Percentiles rank a stretch among this genome's conserved stretches.
Conservation (phyloP, 208 protist species). For the Leptomonas pyrrhocoris region DNA sequence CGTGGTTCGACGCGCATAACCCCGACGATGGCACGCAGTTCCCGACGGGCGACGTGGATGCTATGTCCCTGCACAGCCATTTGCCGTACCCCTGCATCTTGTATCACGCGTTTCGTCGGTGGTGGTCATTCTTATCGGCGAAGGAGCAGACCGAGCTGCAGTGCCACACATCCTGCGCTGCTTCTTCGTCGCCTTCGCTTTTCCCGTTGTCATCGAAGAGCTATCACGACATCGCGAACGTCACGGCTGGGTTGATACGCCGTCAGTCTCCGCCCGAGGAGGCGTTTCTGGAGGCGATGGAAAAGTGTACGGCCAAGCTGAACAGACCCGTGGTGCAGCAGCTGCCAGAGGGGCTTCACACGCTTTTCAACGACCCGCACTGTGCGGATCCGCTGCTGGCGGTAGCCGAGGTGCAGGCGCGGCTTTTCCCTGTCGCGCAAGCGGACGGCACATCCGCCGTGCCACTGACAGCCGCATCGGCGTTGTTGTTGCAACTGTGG, state of each 20-base stretch:
- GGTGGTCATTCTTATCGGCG: constrained; percentile 25
- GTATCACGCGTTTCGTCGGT: constrained; percentile 61
- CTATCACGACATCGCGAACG: constrained; percentile 16
- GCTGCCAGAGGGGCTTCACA: constrained; percentile 28
- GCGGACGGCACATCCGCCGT: neutral
- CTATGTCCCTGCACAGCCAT: constrained; percentile 67
- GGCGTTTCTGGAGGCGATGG: constrained; percentile 64
- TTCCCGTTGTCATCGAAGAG: constrained; percentile 31
- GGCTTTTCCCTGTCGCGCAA: neutral
- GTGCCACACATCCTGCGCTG: neutral
- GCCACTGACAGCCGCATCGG: neutral
- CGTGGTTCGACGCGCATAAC: constrained; percentile 65
- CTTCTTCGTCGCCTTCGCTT: neutral
- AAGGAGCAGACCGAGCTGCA: neutral
- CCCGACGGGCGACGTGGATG: constrained; percentile 31
- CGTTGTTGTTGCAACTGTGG: constrained; percentile 8
- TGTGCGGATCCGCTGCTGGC: constrained; percentile 23
- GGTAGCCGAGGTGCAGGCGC: neutral
- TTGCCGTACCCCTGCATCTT: constrained; percentile 91
- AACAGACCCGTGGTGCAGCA: constrained; percentile 35
- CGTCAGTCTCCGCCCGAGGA: constrained; percentile 42
- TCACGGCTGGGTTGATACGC: constrained; percentile 27
- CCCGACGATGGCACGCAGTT: constrained; percentile 55
- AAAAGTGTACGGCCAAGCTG: constrained; percentile 53
- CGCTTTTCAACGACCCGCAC: constrained; percentile 41